phyloP scores from a whole-genome alignment of 805 yeast species.

The Saccharomycopsis javanensis region DNA sequence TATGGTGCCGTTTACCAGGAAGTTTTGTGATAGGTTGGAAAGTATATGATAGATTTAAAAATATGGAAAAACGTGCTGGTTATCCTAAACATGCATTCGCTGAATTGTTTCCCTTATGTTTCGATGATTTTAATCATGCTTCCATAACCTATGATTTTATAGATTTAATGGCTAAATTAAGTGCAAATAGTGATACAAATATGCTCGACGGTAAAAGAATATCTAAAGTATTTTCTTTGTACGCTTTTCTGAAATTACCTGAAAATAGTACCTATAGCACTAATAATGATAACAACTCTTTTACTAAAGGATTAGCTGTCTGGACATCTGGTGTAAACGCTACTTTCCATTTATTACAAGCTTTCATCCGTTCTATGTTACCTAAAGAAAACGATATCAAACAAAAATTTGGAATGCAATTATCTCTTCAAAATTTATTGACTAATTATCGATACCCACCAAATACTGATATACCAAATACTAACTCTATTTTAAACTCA shows the following conservation, averaged over 20 bases:
- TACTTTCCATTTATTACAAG: constrained; percentile 56
- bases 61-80: constrained; percentile 52
- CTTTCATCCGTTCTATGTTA: constrained; percentile 50
- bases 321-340: constrained; percentile 85
- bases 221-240: constrained; percentile 70
- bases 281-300: constrained; percentile 26
- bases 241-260: constrained; percentile 60
- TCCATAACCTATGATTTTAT: constrained; percentile 79
- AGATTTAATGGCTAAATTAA: constrained; percentile 46
- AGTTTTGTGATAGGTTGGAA: constrained; percentile 81
- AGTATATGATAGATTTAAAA: constrained; percentile 60
- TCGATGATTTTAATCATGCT: constrained; percentile 78
- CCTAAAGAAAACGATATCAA: constrained; percentile 38
- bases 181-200: constrained; percentile 70
- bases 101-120: constrained; percentile 74
- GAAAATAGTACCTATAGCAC: constrained; percentile 18
- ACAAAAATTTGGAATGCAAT: constrained; percentile 42
- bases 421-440: constrained; percentile 52
- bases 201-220: constrained; percentile 72
- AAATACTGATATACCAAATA: constrained; percentile 2
- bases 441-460: constrained; percentile 68
- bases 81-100: constrained; percentile 68
- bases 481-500: constrained; percentile 6
- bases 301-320: constrained; percentile 59
- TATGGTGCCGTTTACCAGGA: constrained; percentile 80